A percentile compares a stretch with the other conserved stretches of the same genome.
Evolutionary conservation across 495 filamentous ascomycete species (phyloP).

Genomic region (Penicillium ochrochloron): DNA sequence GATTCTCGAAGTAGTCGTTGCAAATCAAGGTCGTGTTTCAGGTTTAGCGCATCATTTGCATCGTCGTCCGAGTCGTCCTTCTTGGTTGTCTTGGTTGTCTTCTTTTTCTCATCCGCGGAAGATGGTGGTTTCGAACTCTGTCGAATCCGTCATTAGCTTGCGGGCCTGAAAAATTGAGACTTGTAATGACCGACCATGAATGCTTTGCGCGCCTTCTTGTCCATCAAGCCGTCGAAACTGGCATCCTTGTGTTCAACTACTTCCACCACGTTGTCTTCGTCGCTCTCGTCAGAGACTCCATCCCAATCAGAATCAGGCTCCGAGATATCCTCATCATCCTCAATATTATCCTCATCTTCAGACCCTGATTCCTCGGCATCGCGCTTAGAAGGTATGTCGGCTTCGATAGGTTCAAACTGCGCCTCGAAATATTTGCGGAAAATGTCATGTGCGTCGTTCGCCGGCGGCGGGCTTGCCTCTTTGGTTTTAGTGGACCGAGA

Average conservation of each 20-base stretch:
- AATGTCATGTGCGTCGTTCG: constrained; percentile 51
- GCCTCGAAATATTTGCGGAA: constrained; percentile 87
- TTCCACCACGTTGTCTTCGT: constrained; percentile 50
- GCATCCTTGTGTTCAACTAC: constrained; percentile 67
- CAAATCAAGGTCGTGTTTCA: constrained; percentile 91
- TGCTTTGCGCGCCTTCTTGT: constrained; percentile 72
- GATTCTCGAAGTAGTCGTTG: constrained; percentile 90
- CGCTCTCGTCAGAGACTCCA: constrained; percentile 60
- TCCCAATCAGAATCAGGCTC: constrained; percentile 60
- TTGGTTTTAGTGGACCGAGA: constrained; percentile 32
- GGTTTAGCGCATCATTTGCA: constrained; percentile 59
- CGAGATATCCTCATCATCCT: constrained; percentile 38
- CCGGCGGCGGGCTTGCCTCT: constrained; percentile 25
- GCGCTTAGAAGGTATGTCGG: constrained; percentile 29
- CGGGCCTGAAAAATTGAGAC: background rate
- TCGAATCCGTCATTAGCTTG: constrained; percentile 20
- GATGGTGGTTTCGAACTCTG: constrained; percentile 56
- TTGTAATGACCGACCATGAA: constrained; percentile 65
- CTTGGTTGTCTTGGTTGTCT: constrained; percentile 39
- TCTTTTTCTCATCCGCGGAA: constrained; percentile 40
- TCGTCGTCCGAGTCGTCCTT: constrained; percentile 54
- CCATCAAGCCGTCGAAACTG: constrained; percentile 41
- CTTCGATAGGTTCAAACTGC: constrained; percentile 73
- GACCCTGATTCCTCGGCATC: constrained; percentile 17
- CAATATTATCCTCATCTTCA: constrained; percentile 32